These are phyloP conservation scores for Paramecium octaurelia DNA, from an alignment of 73 alveolate species.

Conservation along the genomic window DNA sequence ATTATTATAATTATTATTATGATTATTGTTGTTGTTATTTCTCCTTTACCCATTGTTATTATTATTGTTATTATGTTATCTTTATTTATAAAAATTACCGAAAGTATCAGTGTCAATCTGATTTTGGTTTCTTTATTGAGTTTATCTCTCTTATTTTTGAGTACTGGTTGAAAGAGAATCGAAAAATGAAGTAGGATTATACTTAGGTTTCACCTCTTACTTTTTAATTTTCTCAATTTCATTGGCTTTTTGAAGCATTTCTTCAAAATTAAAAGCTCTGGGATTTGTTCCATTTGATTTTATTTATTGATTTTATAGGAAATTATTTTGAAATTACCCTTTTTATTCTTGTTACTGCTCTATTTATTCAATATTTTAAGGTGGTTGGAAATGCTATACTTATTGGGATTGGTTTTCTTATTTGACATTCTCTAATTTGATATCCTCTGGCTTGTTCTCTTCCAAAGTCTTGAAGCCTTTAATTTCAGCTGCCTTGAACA, in stretches of 20 bases:
- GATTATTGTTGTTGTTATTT: not conserved
- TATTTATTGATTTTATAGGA: not conserved
- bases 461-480: slow-evolving; percentile 10
- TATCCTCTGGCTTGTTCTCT: not conserved
- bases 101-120: slow-evolving; percentile 40
- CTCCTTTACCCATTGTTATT: not conserved
- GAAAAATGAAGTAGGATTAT: slow-evolving; percentile 5
- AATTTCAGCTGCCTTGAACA: slow-evolving; percentile 33
- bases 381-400: not conserved
- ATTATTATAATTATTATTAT: not conserved
- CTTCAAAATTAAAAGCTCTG: slow-evolving; percentile 36
- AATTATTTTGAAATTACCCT: not conserved
- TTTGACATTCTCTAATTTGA: not conserved
- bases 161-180: slow-evolving; percentile 26
- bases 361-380: not conserved
- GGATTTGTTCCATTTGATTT: slow-evolving; percentile 1
- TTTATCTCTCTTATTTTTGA: not conserved
- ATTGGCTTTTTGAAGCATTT: not conserved
- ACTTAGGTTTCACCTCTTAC: slow-evolving; percentile 30
- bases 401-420: not conserved
- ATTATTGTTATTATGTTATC: not conserved
- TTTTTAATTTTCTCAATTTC: slow-evolving; percentile 30
- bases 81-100: slow-evolving; percentile 42
- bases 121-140: not conserved
- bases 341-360: not conserved